These are phyloP conservation scores for Peziza echinospora DNA, from an alignment of 495 filamentous ascomycete species.

Conservation along the genomic window DNA sequence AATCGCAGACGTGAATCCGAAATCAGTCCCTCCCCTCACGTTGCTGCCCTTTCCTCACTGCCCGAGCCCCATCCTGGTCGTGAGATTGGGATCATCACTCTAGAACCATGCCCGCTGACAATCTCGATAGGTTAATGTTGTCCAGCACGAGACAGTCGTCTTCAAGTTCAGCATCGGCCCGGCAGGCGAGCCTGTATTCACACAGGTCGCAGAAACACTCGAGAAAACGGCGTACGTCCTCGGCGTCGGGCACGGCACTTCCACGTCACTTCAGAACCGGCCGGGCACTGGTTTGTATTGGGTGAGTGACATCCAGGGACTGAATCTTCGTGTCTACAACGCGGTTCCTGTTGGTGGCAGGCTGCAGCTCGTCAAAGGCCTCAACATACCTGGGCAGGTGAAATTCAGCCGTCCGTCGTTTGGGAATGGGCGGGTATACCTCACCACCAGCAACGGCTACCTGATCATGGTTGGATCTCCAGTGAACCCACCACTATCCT, in stretches of 20 bases:
- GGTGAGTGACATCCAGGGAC: slow-evolving; percentile 22
- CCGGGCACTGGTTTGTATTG: slow-evolving; percentile 21
- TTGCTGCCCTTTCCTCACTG: too few species aligned
- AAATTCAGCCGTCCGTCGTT: slow-evolving; percentile 31
- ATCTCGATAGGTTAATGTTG: too few species aligned
- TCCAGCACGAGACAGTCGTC: slow-evolving; percentile 17
- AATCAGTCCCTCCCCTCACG: too few species aligned
- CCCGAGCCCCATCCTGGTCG: too few species aligned
- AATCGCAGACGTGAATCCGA: too few species aligned
- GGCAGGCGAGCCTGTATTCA: slow-evolving; percentile 18
- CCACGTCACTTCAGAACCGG: slow-evolving; percentile 21
- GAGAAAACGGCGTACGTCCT: slow-evolving; percentile 18
- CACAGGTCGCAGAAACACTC: slow-evolving; percentile 20
- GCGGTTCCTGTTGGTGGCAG: slow-evolving; percentile 23
- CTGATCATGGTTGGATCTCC: slow-evolving; percentile 26
- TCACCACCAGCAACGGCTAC: slow-evolving; percentile 21
- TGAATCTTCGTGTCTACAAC: slow-evolving; percentile 24
- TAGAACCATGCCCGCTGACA: too few species aligned
- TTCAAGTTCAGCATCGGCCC: slow-evolving; percentile 20
- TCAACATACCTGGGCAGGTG: slow-evolving; percentile 21
- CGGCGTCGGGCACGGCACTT: slow-evolving; percentile 21
- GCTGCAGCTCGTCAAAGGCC: slow-evolving; percentile 22
- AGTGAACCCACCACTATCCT: slow-evolving; percentile 23
- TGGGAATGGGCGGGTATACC: slow-evolving; percentile 26
- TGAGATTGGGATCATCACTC: too few species aligned